A percentile compares a stretch with the other conserved stretches of the same genome.
Conservation (phyloP, 768 basidiomycete genomes). For the Termitomyces sp. region DNA sequence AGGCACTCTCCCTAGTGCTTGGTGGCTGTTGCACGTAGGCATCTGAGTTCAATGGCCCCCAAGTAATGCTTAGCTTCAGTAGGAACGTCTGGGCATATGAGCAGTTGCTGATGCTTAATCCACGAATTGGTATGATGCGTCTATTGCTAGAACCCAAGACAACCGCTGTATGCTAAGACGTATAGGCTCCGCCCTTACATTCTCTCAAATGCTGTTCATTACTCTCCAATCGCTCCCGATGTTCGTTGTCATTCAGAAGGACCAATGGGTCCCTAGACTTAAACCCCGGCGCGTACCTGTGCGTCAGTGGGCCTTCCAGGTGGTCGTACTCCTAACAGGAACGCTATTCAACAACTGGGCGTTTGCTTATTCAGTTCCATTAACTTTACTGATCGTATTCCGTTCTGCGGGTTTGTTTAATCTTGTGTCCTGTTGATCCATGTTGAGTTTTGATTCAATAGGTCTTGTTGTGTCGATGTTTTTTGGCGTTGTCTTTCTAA, state of each 20-base stretch:
- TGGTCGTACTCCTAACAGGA: conserved; percentile 58
- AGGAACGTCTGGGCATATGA: conserved; percentile 81
- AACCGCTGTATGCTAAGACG: background rate
- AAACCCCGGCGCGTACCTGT: conserved; percentile 68
- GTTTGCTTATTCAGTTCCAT: conserved; percentile 69
- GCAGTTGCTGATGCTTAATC: conserved; percentile 62
- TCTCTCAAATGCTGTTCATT: conserved; percentile 81
- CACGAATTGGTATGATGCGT: conserved; percentile 51
- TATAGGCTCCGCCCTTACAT: conserved; percentile 75
- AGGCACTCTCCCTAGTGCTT: conserved; percentile 58
- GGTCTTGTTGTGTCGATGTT: conserved; percentile 76
- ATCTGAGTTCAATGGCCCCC: background rate
- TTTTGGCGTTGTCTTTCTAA: conserved; percentile 54
- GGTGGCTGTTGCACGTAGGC: conserved; percentile 82
- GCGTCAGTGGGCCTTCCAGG: conserved; percentile 62
- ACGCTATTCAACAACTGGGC: conserved; percentile 80
- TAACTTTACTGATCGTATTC: conserved; percentile 79
- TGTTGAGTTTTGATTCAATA: conserved; percentile 20
- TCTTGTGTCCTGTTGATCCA: background rate
- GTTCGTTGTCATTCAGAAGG: conserved; percentile 41
- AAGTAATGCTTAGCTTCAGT: background rate
- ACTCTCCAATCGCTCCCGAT: conserved; percentile 59
- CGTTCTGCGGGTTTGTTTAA: conserved; percentile 63
- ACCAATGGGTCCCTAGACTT: conserved; percentile 38
- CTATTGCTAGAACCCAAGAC: background rate